phyloP scores from a whole-genome alignment of 202 grass and related monocot genomes.

The Hordeum pubiflorum region DNA sequence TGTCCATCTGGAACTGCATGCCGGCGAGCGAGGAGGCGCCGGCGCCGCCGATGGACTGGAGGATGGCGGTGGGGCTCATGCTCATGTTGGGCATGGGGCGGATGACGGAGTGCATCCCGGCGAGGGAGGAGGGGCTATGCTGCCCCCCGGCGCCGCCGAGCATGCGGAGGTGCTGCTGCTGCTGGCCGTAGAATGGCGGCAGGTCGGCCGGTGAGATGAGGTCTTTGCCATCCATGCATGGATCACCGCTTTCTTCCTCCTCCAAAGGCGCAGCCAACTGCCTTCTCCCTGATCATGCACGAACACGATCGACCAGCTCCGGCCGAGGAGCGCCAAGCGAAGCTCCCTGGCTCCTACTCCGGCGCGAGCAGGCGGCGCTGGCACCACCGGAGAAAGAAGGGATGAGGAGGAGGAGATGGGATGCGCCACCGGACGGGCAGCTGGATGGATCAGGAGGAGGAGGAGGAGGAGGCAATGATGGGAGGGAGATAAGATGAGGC shows the following conservation, averaged over 20 bases:
- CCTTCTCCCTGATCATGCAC: not conserved
- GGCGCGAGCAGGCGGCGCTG: not conserved
- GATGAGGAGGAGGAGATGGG: not conserved
- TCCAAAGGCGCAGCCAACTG: too few species aligned
- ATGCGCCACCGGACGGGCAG: not conserved
- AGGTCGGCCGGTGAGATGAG: constrained; percentile 56
- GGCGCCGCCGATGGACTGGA: constrained; percentile 40
- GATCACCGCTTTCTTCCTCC: not conserved
- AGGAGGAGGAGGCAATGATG: constrained; percentile 1
- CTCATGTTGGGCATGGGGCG: constrained; percentile 60
- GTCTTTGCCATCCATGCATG: constrained; percentile 87
- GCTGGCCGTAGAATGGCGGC: constrained; percentile 48
- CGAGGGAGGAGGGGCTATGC: constrained; percentile 33
- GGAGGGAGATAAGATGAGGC: constrained; percentile 45
- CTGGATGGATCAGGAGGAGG: constrained; percentile 3
- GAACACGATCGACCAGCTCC: not conserved
- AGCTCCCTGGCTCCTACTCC: not conserved
- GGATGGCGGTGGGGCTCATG: constrained; percentile 48
- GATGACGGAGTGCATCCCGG: constrained; percentile 54
- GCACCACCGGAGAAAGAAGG: not conserved
- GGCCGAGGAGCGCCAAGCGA: too few species aligned
- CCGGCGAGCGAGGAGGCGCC: not conserved
- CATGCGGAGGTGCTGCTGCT: constrained; percentile 13
- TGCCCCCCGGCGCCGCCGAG: not conserved
- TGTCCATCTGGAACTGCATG: constrained; percentile 64